These are phyloP conservation scores for Tuber umbilicatum DNA, from an alignment of 495 filamentous ascomycete genomes.

Conservation along the genomic window DNA sequence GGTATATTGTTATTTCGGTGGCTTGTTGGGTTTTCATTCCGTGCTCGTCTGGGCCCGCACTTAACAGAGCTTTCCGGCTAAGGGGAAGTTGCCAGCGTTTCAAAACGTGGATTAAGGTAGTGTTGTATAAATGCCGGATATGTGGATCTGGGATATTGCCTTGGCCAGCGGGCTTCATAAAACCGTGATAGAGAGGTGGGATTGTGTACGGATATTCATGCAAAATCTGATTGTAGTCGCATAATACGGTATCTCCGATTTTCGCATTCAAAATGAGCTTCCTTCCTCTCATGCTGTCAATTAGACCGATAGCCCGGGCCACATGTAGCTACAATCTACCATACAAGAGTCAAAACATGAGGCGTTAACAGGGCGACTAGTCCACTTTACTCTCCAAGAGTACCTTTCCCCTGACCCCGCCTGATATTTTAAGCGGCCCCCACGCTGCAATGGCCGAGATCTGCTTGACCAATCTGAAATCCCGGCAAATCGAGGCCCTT, in stretches of 20 bases:
- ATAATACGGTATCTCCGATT: slow-evolving; percentile 76
- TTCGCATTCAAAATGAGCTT: slow-evolving; percentile 7
- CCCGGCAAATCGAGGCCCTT: too few relatives aligned
- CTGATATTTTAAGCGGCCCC: too few relatives aligned
- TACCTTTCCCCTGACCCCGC: too few relatives aligned
- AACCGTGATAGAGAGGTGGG: slow-evolving; percentile 2
- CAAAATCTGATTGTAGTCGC: slow-evolving; percentile 97
- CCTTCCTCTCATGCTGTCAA: slow-evolving; percentile 4
- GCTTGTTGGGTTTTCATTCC: slow-evolving; percentile 96
- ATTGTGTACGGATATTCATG: slow-evolving; percentile 73
- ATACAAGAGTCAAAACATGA: too few relatives aligned
- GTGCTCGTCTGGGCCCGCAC: slow-evolving; percentile 95
- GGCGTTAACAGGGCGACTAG: too few relatives aligned
- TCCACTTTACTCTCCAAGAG: too few relatives aligned
- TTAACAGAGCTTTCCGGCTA: slow-evolving; percentile 61
- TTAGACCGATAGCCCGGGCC: too few relatives aligned
- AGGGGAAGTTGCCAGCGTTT: slow-evolving; percentile 85
- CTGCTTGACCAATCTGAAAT: too few relatives aligned
- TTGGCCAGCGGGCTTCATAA: not conserved
- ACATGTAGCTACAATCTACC: too few relatives aligned
- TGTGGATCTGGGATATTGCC: slow-evolving; percentile 61
- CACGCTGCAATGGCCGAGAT: too few relatives aligned
- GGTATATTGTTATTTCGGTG: slow-evolving; percentile 55
- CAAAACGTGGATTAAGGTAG: slow-evolving; percentile 81
- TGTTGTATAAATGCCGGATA: slow-evolving; percentile 88